Evolutionary conservation across 164 flowering plant genomes (phyloP).

Genomic region (Cinnamomum chago): DNA sequence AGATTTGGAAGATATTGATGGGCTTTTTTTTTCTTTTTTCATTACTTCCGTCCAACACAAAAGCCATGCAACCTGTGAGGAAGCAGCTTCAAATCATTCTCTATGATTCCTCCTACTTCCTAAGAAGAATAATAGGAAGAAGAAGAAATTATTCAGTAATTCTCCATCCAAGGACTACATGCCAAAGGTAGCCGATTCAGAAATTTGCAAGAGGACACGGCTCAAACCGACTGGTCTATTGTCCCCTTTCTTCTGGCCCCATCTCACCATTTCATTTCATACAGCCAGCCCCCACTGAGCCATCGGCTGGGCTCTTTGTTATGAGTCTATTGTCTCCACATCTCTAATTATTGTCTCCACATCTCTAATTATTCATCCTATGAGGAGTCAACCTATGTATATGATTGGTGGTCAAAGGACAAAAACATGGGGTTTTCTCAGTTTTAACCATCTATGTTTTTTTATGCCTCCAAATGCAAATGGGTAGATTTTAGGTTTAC

Average conservation of each 20-base stretch:
- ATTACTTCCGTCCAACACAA: constrained; percentile 19
- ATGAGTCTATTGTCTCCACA: neutral
- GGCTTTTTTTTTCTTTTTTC: constrained; percentile 2
- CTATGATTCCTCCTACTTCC: no score
- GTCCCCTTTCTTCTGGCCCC: constrained; percentile 17
- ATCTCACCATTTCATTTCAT: constrained; percentile 19
- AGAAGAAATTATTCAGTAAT: no score
- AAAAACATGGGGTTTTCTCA: no score
- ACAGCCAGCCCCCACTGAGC: neutral
- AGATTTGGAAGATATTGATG: neutral
- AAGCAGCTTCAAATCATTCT: constrained; percentile 18
- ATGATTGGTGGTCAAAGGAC: no score
- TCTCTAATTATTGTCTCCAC: no score
- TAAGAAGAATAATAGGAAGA: no score
- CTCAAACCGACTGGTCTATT: no score
- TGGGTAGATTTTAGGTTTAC: no score
- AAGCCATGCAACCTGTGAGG: constrained; percentile 25
- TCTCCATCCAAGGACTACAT: constrained; percentile 9
- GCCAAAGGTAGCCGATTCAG: constrained; percentile 9
- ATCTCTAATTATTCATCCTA: no score
- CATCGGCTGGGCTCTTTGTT: neutral
- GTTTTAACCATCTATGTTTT: no score
- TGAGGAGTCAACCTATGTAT: no score
- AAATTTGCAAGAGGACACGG: neutral
- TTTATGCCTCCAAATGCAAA: no score